A percentile compares a stretch with the other conserved stretches of the same genome.
phyloP scores from a whole-genome alignment of 768 basidiomycete genomes.

The Lactifluus hygrophoroides region DNA sequence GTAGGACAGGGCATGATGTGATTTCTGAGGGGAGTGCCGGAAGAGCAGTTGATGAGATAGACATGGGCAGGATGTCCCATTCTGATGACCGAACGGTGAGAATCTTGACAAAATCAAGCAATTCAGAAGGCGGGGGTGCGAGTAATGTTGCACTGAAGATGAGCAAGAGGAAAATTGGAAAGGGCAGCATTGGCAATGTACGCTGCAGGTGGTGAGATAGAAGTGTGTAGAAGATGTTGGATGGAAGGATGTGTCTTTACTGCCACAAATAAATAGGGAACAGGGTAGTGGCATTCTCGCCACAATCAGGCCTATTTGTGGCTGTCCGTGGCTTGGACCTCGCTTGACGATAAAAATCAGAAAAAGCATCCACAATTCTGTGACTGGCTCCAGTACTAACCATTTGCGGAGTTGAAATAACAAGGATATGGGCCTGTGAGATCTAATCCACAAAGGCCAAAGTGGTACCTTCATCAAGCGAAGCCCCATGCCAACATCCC shows the following conservation, averaged over 20 bases:
- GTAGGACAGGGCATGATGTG: background rate
- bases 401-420: constrained; percentile 8
- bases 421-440: background rate
- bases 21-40: background rate
- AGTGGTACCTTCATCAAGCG: background rate
- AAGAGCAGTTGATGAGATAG: background rate
- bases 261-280: constrained; percentile 6
- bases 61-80: background rate
- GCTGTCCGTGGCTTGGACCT: constrained; percentile 3
- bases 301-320: constrained; percentile 5
- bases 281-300: background rate
- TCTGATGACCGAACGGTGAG: background rate
- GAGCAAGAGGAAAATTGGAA: constrained; percentile 9
- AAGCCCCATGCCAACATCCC: background rate
- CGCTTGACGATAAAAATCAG: background rate
- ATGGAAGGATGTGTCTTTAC: background rate
- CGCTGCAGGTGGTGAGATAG: background rate
- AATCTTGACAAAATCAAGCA: constrained; percentile 1
- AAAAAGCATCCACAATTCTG: background rate
- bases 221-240: background rate
- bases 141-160: constrained; percentile 4
- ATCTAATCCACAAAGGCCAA: constrained; percentile 1
- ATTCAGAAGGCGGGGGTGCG: background rate
- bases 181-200: constrained; percentile 5
- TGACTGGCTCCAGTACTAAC: background rate